Evolutionary conservation across 2,329 filamentous ascomycete genomes (phyloP).

Genomic region (Tothia fuscella): DNA sequence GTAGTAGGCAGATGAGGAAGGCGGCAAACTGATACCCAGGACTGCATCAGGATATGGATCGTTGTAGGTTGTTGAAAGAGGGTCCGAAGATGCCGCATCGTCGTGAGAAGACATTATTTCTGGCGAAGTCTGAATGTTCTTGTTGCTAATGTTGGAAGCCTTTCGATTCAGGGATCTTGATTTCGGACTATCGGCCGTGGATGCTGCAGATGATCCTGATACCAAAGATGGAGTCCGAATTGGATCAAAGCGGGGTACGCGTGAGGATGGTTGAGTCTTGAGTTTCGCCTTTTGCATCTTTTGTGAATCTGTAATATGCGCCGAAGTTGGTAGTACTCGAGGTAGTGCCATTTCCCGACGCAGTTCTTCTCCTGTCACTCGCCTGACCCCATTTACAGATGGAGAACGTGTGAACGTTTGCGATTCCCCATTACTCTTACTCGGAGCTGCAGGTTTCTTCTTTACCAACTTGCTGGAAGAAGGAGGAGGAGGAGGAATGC

Average conservation of each 20-base stretch:
- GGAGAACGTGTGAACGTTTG: slow-evolving; percentile 10
- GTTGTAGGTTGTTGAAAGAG: slow-evolving; percentile 22
- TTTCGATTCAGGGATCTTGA: slow-evolving; percentile 33
- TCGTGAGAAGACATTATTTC: slow-evolving; percentile 25
- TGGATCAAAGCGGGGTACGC: slow-evolving; percentile 14
- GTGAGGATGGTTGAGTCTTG: slow-evolving; percentile 4
- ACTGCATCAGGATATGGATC: slow-evolving; percentile 32
- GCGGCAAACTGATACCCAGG: slow-evolving; percentile 29
- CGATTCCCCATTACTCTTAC: slow-evolving; percentile 21
- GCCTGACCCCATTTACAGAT: not conserved
- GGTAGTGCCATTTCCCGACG: slow-evolving; percentile 6
- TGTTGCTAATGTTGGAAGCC: slow-evolving; percentile 30
- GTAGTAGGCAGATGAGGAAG: slow-evolving; percentile 15
- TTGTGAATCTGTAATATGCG: slow-evolving; percentile 2
- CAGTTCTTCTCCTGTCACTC: slow-evolving; percentile 6
- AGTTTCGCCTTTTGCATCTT: not conserved
- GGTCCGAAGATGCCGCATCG: slow-evolving; percentile 16
- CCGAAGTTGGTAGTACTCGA: not conserved
- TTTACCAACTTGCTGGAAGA: slow-evolving; percentile 13
- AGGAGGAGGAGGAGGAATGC: slow-evolving; percentile 21
- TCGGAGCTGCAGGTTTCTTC: slow-evolving; percentile 2
- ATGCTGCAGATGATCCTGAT: slow-evolving; percentile 35
- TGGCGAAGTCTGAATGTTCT: slow-evolving; percentile 22
- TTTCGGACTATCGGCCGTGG: slow-evolving; percentile 33
- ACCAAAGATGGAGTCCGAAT: slow-evolving; percentile 33